phyloP scores from a whole-genome alignment of 2,329 filamentous ascomycete genomes.

The Colletotrichum agaves region DNA sequence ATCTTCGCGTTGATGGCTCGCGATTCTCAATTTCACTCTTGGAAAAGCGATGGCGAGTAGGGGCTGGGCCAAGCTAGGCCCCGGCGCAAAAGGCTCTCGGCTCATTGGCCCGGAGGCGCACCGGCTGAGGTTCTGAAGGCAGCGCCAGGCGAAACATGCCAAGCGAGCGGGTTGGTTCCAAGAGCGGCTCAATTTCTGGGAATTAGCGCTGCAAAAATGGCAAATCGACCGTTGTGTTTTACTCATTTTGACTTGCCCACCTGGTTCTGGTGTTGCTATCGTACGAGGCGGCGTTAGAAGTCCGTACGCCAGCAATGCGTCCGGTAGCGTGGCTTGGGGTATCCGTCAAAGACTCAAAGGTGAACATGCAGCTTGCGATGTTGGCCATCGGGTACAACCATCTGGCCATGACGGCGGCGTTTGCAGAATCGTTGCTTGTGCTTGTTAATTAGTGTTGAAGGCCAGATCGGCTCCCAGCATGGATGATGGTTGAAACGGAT shows the following conservation, averaged over 20 bases:
- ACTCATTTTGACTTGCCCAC: neutral
- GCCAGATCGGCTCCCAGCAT: neutral
- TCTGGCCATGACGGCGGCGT: neutral
- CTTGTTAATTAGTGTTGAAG: no score
- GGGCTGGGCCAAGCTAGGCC: constrained; percentile 27
- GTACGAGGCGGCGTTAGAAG: no score
- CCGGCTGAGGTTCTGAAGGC: constrained; percentile 13
- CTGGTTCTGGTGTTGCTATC: no score
- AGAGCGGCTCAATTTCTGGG: constrained; percentile 20
- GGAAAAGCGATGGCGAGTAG: constrained; percentile 3
- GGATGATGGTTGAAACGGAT: neutral
- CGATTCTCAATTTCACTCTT: neutral
- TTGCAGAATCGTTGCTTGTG: neutral
- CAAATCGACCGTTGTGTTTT: neutral
- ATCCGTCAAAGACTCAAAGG: neutral
- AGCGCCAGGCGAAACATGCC: constrained; percentile 22
- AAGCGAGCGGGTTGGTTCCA: constrained; percentile 18
- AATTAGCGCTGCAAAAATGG: neutral
- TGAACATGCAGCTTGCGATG: constrained; percentile 1
- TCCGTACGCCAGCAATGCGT: no score
- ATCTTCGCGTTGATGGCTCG: neutral
- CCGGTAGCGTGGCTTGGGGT: no score
- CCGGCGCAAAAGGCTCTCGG: constrained; percentile 15
- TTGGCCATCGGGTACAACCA: neutral
- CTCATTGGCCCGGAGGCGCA: constrained; percentile 14